phyloP scores from a whole-genome alignment of 257 asterid genomes.

The Capsicum pubescens region DNA sequence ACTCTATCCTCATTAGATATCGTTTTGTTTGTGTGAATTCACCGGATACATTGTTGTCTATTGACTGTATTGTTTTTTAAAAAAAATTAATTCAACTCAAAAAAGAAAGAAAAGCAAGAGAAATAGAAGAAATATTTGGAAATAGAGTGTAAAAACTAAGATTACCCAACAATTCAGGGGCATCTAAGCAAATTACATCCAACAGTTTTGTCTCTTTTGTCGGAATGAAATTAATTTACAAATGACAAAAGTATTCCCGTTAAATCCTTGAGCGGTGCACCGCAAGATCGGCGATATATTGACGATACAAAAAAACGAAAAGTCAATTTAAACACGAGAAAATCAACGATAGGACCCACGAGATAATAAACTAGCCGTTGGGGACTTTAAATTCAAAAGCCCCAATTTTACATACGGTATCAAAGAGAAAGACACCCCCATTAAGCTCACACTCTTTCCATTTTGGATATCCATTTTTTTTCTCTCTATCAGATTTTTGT shows the following conservation, averaged over 20 bases:
- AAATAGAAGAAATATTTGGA: not conserved
- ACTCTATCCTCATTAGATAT: too few relatives aligned
- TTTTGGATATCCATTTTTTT: constrained; percentile 27
- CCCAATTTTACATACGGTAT: constrained; percentile 28
- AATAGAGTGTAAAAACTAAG: not conserved
- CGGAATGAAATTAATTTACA: constrained; percentile 25
- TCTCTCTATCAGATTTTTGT: constrained; percentile 33
- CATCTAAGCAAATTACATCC: not conserved
- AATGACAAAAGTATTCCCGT: constrained; percentile 15
- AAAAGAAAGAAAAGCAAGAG: not conserved
- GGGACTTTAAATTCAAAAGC: constrained; percentile 46
- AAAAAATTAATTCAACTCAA: too few relatives aligned
- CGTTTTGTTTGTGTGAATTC: too few relatives aligned
- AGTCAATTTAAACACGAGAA: not conserved
- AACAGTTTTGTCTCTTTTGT: constrained; percentile 27
- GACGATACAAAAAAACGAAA: constrained; percentile 30
- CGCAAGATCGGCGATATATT: constrained; percentile 36
- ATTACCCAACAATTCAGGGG: not conserved
- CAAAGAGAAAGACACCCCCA: not conserved
- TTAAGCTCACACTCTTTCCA: constrained; percentile 31
- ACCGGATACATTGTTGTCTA: too few relatives aligned
- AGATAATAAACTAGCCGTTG: constrained; percentile 67
- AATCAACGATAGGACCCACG: constrained; percentile 30
- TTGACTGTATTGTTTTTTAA: too few relatives aligned
- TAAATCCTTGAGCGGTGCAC: constrained; percentile 8